Percentiles rank a stretch among this genome's conserved stretches.
phyloP scores from a whole-genome alignment of 148 eudicot genomes.

The Arbutus unedo region DNA sequence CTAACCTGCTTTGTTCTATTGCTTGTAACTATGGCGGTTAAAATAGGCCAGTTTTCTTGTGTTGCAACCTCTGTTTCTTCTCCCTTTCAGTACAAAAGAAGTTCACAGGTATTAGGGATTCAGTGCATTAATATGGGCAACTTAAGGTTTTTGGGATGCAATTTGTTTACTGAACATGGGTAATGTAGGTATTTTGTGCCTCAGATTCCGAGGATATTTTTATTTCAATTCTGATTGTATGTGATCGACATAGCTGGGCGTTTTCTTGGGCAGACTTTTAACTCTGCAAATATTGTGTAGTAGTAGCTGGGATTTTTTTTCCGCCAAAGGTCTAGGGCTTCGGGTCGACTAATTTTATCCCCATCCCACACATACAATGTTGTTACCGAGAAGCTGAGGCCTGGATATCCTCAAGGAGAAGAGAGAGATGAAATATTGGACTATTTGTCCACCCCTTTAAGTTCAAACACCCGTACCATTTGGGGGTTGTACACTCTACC shows the following conservation, averaged over 20 bases:
- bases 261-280: neutral
- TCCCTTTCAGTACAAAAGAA: conserved; percentile 20
- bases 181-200: neutral
- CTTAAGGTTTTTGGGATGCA: conserved; percentile 9
- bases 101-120: conserved; percentile 19
- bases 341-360: neutral
- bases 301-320: neutral
- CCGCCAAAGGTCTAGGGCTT: neutral
- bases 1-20: neutral
- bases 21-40: conserved; percentile 17
- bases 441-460: neutral
- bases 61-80: conserved; percentile 22
- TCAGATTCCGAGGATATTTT: neutral
- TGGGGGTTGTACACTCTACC: neutral
- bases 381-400: neutral
- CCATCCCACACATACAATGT: neutral
- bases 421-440: neutral
- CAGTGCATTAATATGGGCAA: neutral
- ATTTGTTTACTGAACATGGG: neutral
- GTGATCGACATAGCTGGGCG: neutral
- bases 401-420: neutral
- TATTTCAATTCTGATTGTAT: neutral
- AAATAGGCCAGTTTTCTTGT: conserved; percentile 24
- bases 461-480: neutral
- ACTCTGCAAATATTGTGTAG: neutral